A percentile compares a stretch with the other conserved stretches of the same genome.
phyloP scores from a whole-genome alignment of 2,329 filamentous ascomycete genomes.

The Fusarium secorum region DNA sequence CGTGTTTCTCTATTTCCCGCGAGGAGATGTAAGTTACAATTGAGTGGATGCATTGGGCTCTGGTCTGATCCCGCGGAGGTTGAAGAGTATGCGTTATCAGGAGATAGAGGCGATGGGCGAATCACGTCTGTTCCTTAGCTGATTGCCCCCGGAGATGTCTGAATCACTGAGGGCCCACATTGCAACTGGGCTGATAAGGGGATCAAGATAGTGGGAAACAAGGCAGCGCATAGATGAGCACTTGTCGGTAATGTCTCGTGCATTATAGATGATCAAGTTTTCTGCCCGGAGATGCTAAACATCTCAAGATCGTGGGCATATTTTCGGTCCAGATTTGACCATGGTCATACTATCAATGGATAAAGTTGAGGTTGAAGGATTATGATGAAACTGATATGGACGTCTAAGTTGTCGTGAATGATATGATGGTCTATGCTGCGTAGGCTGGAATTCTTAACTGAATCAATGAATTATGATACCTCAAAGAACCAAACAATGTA shows the following conservation, averaged over 20 bases:
- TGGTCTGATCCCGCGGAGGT: conserved; percentile 40
- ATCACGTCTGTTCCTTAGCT: conserved; percentile 38
- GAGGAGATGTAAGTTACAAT: conserved; percentile 45
- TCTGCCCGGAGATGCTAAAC: conserved; percentile 8
- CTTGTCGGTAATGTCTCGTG: conserved; percentile 8
- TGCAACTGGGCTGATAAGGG: conserved; percentile 26
- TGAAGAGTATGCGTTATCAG: conserved; percentile 29
- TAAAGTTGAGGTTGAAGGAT: not conserved
- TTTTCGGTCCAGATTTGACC: not conserved
- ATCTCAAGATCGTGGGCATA: conserved; percentile 1
- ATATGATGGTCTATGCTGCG: not conserved
- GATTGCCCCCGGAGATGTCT: conserved; percentile 40
- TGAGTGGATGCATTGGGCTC: conserved; percentile 28
- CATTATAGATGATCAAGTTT: not conserved
- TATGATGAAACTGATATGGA: not conserved
- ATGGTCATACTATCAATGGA: conserved; percentile 13
- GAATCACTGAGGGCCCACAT: conserved; percentile 33
- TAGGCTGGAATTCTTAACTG: not conserved
- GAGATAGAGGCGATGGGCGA: conserved; percentile 29
- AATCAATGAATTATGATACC: not conserved
- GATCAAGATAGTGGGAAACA: conserved; percentile 12
- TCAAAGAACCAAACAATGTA: not conserved
- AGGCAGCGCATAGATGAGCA: not conserved
- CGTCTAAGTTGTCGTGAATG: not conserved
- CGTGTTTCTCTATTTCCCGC: conserved; percentile 30